Evolutionary conservation across 495 filamentous ascomycete genomes (phyloP).

Genomic region (Apodospora peruviana): DNA sequence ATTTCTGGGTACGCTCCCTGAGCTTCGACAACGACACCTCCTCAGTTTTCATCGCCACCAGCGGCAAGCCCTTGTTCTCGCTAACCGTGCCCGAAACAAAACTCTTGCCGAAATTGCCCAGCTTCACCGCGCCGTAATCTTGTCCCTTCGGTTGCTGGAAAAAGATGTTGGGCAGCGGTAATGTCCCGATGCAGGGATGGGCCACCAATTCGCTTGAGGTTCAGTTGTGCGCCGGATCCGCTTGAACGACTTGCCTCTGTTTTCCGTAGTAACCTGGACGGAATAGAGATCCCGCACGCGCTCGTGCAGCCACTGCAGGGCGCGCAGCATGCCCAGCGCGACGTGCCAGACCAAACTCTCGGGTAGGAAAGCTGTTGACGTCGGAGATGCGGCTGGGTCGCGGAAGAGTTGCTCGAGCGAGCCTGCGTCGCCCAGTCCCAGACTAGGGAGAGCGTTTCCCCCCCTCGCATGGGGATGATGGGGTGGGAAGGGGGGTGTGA

Average conservation of each 20-base stretch:
- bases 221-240: slow-evolving; percentile 1
- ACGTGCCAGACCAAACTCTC: slow-evolving; percentile 44
- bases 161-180: slow-evolving; percentile 35
- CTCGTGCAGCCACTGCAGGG: slow-evolving; percentile 39
- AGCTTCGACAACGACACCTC: background rate
- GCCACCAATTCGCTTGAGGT: slow-evolving; percentile 34
- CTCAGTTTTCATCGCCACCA: slow-evolving; percentile 7
- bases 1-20: background rate
- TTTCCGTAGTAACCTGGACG: background rate
- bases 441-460: slow-evolving; percentile 10
- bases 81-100: slow-evolving; percentile 27
- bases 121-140: slow-evolving; percentile 43
- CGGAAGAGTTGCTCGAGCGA: slow-evolving; percentile 27
- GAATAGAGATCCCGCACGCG: slow-evolving; percentile 21
- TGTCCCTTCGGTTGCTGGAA: slow-evolving; percentile 38
- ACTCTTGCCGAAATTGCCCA: slow-evolving; percentile 36
- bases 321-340: slow-evolving; percentile 28
- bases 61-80: background rate
- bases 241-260: background rate
- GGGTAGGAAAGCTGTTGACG: slow-evolving; percentile 22
- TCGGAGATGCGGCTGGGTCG: background rate
- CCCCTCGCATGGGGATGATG: background rate
- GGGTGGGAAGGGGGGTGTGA: background rate
- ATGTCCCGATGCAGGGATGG: slow-evolving; percentile 42
- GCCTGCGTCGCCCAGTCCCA: slow-evolving; percentile 38